Conservation (phyloP, 1,284 basidiomycete genomes). For the Marasmius tenuissimus region DNA sequence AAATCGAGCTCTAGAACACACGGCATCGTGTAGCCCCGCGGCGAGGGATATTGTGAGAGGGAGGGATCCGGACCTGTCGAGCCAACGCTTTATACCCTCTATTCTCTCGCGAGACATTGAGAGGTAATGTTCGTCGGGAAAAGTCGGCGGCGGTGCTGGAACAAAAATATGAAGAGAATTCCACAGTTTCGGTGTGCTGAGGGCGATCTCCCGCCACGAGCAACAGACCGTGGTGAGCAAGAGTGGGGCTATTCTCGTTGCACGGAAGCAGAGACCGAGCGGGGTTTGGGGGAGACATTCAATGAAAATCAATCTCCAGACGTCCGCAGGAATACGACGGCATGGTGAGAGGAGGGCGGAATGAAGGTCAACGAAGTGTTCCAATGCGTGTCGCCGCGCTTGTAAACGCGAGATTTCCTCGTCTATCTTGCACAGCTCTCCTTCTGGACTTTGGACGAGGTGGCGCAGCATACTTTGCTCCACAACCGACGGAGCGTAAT, state of each 20-base stretch:
- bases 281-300: neutral
- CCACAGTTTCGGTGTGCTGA: neutral
- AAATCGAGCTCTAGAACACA: too few relatives aligned
- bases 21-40: too few relatives aligned
- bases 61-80: neutral
- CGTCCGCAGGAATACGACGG: neutral
- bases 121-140: neutral
- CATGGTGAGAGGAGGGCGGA: neutral
- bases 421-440: neutral
- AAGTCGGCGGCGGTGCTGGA: neutral
- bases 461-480: neutral
- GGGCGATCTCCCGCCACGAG: neutral
- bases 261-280: neutral
- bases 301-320: neutral
- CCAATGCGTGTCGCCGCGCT: neutral
- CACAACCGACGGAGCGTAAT: neutral
- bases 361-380: neutral
- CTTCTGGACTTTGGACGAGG: neutral
- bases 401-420: neutral
- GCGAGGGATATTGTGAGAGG: neutral
- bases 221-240: neutral
- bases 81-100: neutral
- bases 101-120: neutral
- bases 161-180: neutral
- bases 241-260: neutral